Percentiles rank a stretch among this genome's conserved stretches.
Evolutionary conservation across 2,329 filamentous ascomycete species (phyloP).

Genomic region (Fusarium sp.): DNA sequence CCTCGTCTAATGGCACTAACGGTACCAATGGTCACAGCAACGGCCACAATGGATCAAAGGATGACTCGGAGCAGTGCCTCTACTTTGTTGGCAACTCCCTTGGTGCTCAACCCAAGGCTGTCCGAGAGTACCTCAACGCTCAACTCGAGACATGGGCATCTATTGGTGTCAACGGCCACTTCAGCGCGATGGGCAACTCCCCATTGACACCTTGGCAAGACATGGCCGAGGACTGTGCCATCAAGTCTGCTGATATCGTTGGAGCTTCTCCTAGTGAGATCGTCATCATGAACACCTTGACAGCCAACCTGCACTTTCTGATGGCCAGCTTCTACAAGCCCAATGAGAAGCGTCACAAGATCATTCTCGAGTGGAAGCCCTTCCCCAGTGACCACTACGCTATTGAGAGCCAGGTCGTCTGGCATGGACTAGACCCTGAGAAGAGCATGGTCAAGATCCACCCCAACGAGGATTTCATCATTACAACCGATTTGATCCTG

Average conservation of each 20-base stretch:
- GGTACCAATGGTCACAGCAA: slow-evolving; percentile 35
- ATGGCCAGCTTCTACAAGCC: slow-evolving; percentile 88
- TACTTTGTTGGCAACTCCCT: slow-evolving; percentile 94
- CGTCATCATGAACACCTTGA: slow-evolving; percentile 89
- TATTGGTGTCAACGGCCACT: slow-evolving; percentile 88
- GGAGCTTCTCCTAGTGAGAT: slow-evolving; percentile 80
- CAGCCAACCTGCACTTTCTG: slow-evolving; percentile 82
- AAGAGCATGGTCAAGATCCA: slow-evolving; percentile 81
- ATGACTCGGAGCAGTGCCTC: slow-evolving; percentile 60
- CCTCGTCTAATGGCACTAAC: slow-evolving; percentile 29
- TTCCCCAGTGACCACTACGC: slow-evolving; percentile 92
- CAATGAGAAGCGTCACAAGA: slow-evolving; percentile 74
- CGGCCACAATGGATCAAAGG: slow-evolving; percentile 33
- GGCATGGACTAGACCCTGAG: slow-evolving; percentile 75
- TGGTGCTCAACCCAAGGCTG: slow-evolving; percentile 81
- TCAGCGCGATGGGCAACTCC: slow-evolving; percentile 75
- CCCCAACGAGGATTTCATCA: slow-evolving; percentile 68
- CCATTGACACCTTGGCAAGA: slow-evolving; percentile 80
- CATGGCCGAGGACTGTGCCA: slow-evolving; percentile 80
- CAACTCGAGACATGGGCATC: slow-evolving; percentile 88
- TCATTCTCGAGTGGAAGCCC: slow-evolving; percentile 89
- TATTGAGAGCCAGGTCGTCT: slow-evolving; percentile 81
- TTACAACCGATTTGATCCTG: slow-evolving; percentile 79
- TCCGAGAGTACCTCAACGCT: slow-evolving; percentile 72
- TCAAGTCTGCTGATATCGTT: slow-evolving; percentile 77